Percentiles rank a stretch among this genome's conserved stretches.
phyloP scores from a whole-genome alignment of 495 filamentous ascomycete genomes.

The Evernia prunastri region DNA sequence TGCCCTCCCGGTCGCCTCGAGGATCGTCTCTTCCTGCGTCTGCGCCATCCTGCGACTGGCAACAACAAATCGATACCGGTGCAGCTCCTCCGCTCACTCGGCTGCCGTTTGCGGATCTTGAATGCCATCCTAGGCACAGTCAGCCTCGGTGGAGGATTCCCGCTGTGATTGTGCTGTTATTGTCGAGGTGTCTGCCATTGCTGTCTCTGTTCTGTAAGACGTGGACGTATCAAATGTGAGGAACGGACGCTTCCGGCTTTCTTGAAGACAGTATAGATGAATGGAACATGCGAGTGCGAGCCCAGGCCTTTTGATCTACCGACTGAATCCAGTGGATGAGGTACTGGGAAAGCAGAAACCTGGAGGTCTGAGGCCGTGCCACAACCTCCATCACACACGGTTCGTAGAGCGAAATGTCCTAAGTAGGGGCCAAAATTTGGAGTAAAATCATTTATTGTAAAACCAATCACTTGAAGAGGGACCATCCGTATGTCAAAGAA shows the following conservation, averaged over 20 bases:
- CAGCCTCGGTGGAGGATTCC: background rate
- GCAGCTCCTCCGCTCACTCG: background rate
- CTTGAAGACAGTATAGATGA: background rate
- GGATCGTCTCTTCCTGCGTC: background rate
- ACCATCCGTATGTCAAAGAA: background rate
- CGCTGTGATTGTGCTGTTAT: too few relatives aligned
- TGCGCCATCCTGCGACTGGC: background rate
- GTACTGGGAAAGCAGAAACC: background rate
- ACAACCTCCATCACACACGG: background rate
- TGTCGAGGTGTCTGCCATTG: background rate
- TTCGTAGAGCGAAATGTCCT: background rate
- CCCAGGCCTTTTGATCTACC: background rate
- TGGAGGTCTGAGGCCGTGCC: background rate
- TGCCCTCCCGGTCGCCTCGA: background rate
- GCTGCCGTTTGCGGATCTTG: background rate
- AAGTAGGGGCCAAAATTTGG: background rate
- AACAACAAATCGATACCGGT: background rate
- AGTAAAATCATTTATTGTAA: background rate
- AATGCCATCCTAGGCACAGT: background rate
- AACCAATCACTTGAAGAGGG: background rate
- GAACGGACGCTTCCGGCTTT: background rate
- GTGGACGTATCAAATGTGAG: background rate
- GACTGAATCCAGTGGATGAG: background rate
- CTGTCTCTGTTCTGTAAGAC: background rate
- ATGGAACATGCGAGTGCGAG: background rate